These are phyloP conservation scores for Pneumocystis oryctolagi DNA, from an alignment of 1,139 yeast genomes.

Conservation along the genomic window DNA sequence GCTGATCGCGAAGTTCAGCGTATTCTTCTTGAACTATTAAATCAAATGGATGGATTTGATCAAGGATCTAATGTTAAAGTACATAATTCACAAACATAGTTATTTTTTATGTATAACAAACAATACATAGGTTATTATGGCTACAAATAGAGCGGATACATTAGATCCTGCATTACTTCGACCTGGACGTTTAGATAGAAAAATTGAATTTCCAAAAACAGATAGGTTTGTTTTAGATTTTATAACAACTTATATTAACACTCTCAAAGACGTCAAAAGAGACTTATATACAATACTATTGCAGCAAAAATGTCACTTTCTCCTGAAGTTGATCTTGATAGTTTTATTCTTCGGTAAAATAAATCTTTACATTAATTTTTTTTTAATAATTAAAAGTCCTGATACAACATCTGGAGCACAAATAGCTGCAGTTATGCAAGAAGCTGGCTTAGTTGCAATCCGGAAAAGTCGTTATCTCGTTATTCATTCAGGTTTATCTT, in stretches of 20 bases:
- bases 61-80: slow-evolving; percentile 79
- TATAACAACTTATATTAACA: slow-evolving; percentile 30
- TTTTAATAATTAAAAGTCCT: slow-evolving; percentile 28
- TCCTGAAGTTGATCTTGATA: slow-evolving; percentile 92
- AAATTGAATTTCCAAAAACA: slow-evolving; percentile 71
- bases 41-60: slow-evolving; percentile 99
- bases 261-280: slow-evolving; percentile 93
- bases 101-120: neutral
- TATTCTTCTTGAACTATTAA: slow-evolving; percentile 82
- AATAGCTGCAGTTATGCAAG: slow-evolving; percentile 99
- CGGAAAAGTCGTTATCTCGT: slow-evolving; percentile 95
- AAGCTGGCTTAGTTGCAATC: slow-evolving; percentile 96
- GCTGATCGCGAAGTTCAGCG: slow-evolving; percentile 99
- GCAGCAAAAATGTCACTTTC: slow-evolving; percentile 97
- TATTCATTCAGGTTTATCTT: slow-evolving; percentile 24
- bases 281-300: slow-evolving; percentile 86
- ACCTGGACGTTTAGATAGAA: slow-evolving; percentile 96
- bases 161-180: slow-evolving; percentile 93
- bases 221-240: neutral
- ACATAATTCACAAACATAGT: neutral
- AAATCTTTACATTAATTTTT: neutral
- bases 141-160: slow-evolving; percentile 95
- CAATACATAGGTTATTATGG: slow-evolving; percentile 60
- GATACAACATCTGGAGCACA: slow-evolving; percentile 96
- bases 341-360: slow-evolving; percentile 56